phyloP scores from a whole-genome alignment of 78 protist species.

The Dictyostelium intermedium region DNA sequence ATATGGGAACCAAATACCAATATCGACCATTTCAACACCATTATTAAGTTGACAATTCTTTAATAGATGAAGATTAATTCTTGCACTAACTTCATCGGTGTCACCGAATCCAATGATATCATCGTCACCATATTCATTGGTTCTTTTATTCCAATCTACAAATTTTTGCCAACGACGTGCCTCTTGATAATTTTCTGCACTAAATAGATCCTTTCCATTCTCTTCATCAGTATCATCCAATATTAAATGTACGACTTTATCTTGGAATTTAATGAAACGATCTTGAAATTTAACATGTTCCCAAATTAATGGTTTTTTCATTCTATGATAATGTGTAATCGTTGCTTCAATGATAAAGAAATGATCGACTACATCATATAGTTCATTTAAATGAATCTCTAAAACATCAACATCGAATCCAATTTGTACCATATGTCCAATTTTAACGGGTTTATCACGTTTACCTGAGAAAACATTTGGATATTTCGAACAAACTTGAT shows the following conservation, averaged over 20 bases:
- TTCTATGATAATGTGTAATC: background rate
- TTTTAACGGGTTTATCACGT: background rate
- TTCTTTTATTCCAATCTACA: background rate
- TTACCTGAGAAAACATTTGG: background rate
- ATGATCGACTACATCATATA: background rate
- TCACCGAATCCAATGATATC: background rate
- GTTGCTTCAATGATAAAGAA: background rate
- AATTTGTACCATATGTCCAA: background rate
- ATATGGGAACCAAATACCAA: conserved; percentile 11
- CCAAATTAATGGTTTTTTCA: conserved; percentile 18
- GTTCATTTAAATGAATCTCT: background rate
- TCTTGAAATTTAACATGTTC: conserved; percentile 15
- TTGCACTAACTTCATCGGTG: background rate
- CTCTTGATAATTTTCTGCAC: background rate
- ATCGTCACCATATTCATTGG: background rate
- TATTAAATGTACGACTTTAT: background rate
- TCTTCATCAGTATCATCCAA: background rate
- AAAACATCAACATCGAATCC: background rate
- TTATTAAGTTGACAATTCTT: background rate
- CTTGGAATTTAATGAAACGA: background rate
- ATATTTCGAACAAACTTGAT: background rate
- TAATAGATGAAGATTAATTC: background rate
- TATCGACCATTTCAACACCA: background rate
- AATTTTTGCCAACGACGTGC: conserved; percentile 15
- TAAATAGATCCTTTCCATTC: background rate